Conservation (phyloP, 192 early-diverging fungal species). For the Entophlyctis helioformis region DNA sequence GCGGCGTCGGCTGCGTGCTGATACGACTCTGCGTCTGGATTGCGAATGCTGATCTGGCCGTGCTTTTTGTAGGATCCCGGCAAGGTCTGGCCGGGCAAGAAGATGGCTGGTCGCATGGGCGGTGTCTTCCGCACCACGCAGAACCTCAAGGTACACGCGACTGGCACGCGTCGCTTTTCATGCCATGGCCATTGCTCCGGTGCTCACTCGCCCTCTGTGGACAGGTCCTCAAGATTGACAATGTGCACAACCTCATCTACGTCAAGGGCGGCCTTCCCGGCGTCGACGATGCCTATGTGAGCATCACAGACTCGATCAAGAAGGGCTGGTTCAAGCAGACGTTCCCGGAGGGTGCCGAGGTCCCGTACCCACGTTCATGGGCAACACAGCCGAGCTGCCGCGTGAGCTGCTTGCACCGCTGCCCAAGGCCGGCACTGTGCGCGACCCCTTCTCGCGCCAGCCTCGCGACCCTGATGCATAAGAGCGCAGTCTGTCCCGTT, state of each 20-base stretch:
- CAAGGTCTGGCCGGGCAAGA: slow-evolving; percentile 89
- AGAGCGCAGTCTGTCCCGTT: too few species aligned
- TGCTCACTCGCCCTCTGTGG: not conserved
- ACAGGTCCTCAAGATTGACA: slow-evolving; percentile 59
- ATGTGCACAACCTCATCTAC: slow-evolving; percentile 73
- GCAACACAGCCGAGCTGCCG: slow-evolving; percentile 8
- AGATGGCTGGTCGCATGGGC: slow-evolving; percentile 96
- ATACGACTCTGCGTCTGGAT: too few species aligned
- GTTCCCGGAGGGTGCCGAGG: slow-evolving; percentile 22
- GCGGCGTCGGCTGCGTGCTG: too few species aligned
- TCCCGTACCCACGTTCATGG: slow-evolving; percentile 40
- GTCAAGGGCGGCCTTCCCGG: slow-evolving; percentile 90
- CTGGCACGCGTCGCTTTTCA: too few species aligned
- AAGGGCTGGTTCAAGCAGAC: slow-evolving; percentile 29
- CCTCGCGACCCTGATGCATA: too few species aligned
- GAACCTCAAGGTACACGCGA: slow-evolving; percentile 55
- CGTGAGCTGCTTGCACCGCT: slow-evolving; percentile 26
- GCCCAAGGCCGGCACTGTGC: too few species aligned
- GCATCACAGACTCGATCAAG: slow-evolving; percentile 78
- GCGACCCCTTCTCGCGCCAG: too few species aligned
- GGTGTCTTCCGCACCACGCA: slow-evolving; percentile 68
- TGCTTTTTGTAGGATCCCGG: slow-evolving; percentile 50
- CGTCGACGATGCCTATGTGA: slow-evolving; percentile 69
- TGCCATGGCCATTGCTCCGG: too few species aligned
- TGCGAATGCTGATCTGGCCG: too few species aligned